phyloP scores from a whole-genome alignment of 2,329 filamentous ascomycete species.

The Colletotrichum higginsianum region DNA sequence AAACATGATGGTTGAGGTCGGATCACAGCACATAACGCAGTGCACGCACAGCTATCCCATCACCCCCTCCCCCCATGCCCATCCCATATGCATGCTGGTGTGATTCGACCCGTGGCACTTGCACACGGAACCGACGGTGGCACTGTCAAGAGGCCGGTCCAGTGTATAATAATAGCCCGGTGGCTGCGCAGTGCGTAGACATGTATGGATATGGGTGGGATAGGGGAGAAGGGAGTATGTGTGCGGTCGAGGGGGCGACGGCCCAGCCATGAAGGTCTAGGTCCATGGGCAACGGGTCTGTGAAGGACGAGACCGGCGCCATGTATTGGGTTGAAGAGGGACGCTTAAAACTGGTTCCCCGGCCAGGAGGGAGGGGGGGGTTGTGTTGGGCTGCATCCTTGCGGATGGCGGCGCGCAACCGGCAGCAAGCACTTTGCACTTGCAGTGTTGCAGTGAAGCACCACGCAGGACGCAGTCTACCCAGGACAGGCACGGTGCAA shows the following conservation, averaged over 20 bases:
- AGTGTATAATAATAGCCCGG: slow-evolving; percentile 40
- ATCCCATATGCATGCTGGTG: slow-evolving; percentile 40
- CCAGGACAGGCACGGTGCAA: slow-evolving; percentile 34
- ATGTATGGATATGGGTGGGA: slow-evolving; percentile 5
- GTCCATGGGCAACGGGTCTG: not conserved
- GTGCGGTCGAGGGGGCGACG: slow-evolving; percentile 31
- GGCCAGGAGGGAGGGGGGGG: slow-evolving; percentile 6
- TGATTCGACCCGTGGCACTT: slow-evolving; percentile 40
- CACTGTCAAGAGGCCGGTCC: slow-evolving; percentile 26
- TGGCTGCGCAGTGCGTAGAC: slow-evolving; percentile 30
- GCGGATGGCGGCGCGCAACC: slow-evolving; percentile 34
- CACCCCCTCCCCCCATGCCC: slow-evolving; percentile 22
- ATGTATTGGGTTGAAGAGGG: slow-evolving; percentile 21
- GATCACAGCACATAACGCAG: slow-evolving; percentile 41
- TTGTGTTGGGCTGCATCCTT: slow-evolving; percentile 29
- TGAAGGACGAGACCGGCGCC: slow-evolving; percentile 14
- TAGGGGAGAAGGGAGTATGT: slow-evolving; percentile 5
- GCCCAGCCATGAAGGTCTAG: slow-evolving; percentile 20
- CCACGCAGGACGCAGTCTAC: slow-evolving; percentile 19
- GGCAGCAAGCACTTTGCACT: slow-evolving; percentile 34
- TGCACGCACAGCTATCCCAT: slow-evolving; percentile 31
- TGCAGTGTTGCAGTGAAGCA: slow-evolving; percentile 41
- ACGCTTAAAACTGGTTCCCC: slow-evolving; percentile 30
- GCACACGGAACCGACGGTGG: slow-evolving; percentile 33
- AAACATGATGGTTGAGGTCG: slow-evolving; percentile 39